A percentile compares a stretch with the other conserved stretches of the same genome.
Conservation (phyloP, 306 rosid genomes). For the Vigna hirtella region DNA sequence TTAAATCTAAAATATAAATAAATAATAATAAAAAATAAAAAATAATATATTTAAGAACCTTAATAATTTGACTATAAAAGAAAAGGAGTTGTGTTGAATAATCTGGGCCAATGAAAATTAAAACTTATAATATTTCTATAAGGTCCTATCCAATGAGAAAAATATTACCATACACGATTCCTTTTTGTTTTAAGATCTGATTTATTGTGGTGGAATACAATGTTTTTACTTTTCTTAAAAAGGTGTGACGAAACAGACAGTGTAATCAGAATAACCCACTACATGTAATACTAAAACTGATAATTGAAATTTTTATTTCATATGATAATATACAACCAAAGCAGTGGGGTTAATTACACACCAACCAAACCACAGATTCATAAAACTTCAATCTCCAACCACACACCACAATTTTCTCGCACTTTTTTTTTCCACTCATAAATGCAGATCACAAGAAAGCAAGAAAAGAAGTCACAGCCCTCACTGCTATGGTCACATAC, state of each 20-base stretch:
- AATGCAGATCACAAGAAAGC: background rate
- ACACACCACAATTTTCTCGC: background rate
- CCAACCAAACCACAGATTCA: background rate
- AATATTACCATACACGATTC: background rate
- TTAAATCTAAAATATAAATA: no score
- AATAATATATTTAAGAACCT: no score
- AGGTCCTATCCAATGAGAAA: background rate
- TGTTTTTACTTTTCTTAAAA: no score
- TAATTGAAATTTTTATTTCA: conserved; percentile 6
- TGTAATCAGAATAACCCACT: background rate
- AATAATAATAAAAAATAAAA: no score
- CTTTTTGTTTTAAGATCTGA: background rate
- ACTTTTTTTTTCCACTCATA: conserved; percentile 13
- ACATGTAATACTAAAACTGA: background rate
- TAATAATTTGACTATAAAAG: background rate
- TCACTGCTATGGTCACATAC: conserved; percentile 33
- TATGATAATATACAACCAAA: background rate
- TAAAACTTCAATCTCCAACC: conserved; percentile 10
- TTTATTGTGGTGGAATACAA: background rate
- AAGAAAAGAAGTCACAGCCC: conserved; percentile 15
- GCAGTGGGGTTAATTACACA: conserved; percentile 25
- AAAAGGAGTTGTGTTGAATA: no score
- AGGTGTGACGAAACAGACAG: background rate
- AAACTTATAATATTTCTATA: background rate
- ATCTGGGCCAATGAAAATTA: background rate